Percentiles rank a stretch among this genome's conserved stretches.
These are phyloP conservation scores for Coniferiporia weirii DNA, from an alignment of 1,284 basidiomycete genomes.

Conservation along the genomic window DNA sequence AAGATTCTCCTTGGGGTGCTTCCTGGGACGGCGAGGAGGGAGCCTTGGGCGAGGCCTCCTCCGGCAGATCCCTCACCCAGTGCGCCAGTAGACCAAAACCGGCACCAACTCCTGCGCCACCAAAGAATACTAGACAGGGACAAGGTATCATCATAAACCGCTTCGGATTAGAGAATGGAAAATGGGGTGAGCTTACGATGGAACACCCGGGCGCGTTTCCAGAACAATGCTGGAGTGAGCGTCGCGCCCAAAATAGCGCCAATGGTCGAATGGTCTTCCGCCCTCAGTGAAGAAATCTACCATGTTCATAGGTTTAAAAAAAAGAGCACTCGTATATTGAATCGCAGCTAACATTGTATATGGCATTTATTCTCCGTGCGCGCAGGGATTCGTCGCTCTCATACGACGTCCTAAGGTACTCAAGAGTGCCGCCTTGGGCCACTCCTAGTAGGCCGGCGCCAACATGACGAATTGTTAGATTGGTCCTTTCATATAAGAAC, in stretches of 20 bases:
- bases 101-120: slow-evolving; percentile 16
- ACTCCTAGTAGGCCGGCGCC: not conserved
- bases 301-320: not conserved
- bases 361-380: slow-evolving; percentile 10
- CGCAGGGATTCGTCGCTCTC: slow-evolving; percentile 11
- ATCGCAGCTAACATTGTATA: slow-evolving; percentile 14
- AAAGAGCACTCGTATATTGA: not conserved
- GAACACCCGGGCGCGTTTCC: slow-evolving; percentile 15
- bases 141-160: not conserved
- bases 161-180: not conserved
- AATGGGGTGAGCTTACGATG: slow-evolving; percentile 10
- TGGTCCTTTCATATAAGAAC: too few relatives aligned
- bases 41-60: slow-evolving; percentile 5
- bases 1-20: not conserved
- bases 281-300: slow-evolving; percentile 15
- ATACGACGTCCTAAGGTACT: slow-evolving; percentile 12
- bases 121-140: slow-evolving; percentile 14
- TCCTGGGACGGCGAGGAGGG: not conserved
- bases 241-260: slow-evolving; percentile 14
- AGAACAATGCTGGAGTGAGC: slow-evolving; percentile 17
- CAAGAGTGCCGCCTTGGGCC: slow-evolving; percentile 11
- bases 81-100: slow-evolving; percentile 16
- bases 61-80: slow-evolving; percentile 14
- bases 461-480: not conserved
- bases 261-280: slow-evolving; percentile 19